phyloP scores from a whole-genome alignment of 1,139 yeast species.

The Spencermartinsiella ligniputridi region DNA sequence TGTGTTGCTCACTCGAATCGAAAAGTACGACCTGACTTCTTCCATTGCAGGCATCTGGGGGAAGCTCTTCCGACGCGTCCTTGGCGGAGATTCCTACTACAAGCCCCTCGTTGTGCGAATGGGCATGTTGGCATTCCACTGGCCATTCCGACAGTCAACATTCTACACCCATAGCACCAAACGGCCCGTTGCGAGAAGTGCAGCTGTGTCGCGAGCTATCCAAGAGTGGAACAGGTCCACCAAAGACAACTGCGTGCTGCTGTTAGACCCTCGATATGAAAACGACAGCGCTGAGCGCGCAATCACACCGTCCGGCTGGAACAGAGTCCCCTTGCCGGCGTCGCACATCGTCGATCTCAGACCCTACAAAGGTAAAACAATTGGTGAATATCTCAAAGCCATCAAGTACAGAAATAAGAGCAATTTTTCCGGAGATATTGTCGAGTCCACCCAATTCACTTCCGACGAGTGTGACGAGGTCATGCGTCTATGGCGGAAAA shows the following conservation, averaged over 20 bases:
- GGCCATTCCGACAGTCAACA: slow-evolving; percentile 45
- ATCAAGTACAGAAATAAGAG: slow-evolving; percentile 41
- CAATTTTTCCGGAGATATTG: slow-evolving; percentile 37
- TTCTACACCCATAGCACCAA: slow-evolving; percentile 39
- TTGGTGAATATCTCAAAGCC: slow-evolving; percentile 38
- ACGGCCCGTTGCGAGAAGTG: slow-evolving; percentile 41
- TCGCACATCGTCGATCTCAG: slow-evolving; percentile 42
- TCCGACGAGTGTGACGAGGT: slow-evolving; percentile 33
- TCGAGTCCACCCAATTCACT: slow-evolving; percentile 32
- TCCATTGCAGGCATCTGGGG: slow-evolving; percentile 36
- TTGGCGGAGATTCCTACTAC: slow-evolving; percentile 35
- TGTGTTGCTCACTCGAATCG: slow-evolving; percentile 37
- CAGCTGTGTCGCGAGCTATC: slow-evolving; percentile 40
- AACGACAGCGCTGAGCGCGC: slow-evolving; percentile 37
- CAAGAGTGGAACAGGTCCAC: slow-evolving; percentile 35
- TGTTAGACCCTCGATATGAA: slow-evolving; percentile 41
- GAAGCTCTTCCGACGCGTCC: slow-evolving; percentile 22
- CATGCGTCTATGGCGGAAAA: slow-evolving; percentile 38
- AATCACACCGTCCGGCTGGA: slow-evolving; percentile 42
- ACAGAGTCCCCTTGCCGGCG: slow-evolving; percentile 36
- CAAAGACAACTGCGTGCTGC: slow-evolving; percentile 34
- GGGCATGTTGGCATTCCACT: slow-evolving; percentile 43
- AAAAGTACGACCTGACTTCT: slow-evolving; percentile 38
- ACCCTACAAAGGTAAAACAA: slow-evolving; percentile 33
- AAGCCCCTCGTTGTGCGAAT: slow-evolving; percentile 38